Evolutionary conservation across 331 rosid species (phyloP).

Genomic region (Quercus lobata): DNA sequence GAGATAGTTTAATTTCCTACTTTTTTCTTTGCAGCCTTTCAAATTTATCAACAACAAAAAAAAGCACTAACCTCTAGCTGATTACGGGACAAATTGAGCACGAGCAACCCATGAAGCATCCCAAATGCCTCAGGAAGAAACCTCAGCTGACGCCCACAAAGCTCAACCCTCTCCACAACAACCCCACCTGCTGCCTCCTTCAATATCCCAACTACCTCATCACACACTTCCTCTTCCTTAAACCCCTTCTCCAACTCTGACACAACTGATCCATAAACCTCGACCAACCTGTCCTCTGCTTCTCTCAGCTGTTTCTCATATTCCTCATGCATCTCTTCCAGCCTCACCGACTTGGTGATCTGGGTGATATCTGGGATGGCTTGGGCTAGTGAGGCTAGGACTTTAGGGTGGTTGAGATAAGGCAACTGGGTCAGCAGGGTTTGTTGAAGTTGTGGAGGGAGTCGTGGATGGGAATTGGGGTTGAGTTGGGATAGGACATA

Average conservation of each 20-base stretch:
- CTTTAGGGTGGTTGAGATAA: conserved; percentile 17
- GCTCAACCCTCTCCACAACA: conserved; percentile 28
- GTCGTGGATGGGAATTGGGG: conserved; percentile 15
- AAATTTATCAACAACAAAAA: no score
- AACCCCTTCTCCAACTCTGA: conserved; percentile 1
- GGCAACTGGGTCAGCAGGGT: conserved; percentile 31
- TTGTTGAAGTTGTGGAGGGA: conserved; percentile 6
- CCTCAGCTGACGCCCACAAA: conserved; percentile 33
- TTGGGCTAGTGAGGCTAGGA: conserved; percentile 21
- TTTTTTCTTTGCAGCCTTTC: no score
- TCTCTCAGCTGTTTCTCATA: conserved; percentile 22
- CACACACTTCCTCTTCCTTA: conserved; percentile 3
- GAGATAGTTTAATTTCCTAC: no score
- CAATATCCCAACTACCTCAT: conserved; percentile 26
- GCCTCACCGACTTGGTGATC: conserved; percentile 12
- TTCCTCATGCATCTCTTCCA: conserved; percentile 38
- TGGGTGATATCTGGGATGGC: conserved; percentile 19
- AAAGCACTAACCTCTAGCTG: conserved; percentile 30
- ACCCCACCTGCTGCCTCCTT: conserved; percentile 20
- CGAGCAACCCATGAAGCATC: conserved; percentile 23
- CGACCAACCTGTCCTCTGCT: conserved; percentile 31
- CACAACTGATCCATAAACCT: conserved; percentile 20
- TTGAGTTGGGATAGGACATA: conserved; percentile 20
- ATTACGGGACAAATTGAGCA: conserved; percentile 40
- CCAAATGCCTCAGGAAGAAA: conserved; percentile 43